Conservation (phyloP, 2,329 filamentous ascomycete genomes). For the Dryadomyces quercus-mongolicae region DNA sequence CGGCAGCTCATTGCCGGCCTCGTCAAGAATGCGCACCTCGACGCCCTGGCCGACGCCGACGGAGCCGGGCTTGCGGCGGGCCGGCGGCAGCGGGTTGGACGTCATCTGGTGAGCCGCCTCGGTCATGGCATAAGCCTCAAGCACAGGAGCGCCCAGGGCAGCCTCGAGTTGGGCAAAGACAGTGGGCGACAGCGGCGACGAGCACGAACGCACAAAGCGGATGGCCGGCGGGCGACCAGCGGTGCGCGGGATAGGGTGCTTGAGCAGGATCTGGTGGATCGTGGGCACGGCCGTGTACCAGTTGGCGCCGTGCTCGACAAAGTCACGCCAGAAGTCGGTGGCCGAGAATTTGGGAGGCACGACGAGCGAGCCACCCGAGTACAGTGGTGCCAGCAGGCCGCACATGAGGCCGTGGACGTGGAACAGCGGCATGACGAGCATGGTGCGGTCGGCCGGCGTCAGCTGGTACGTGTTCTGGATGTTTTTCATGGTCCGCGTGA, state of each 20-base stretch:
- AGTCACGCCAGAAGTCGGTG: conserved; percentile 71
- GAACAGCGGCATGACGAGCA: conserved; percentile 85
- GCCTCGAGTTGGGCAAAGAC: conserved; percentile 69
- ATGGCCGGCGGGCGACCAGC: conserved; percentile 58
- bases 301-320: conserved; percentile 60
- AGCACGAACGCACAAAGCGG: conserved; percentile 81
- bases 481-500: conserved; percentile 74
- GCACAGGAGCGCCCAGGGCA: conserved; percentile 64
- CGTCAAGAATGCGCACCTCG: conserved; percentile 65
- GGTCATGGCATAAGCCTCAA: conserved; percentile 90
- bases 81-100: conserved; percentile 58
- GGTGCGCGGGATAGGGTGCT: conserved; percentile 54
- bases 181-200: conserved; percentile 70
- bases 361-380: conserved; percentile 65
- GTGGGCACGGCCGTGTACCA: conserved; percentile 94
- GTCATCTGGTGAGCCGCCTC: conserved; percentile 83
- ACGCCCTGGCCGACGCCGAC: conserved; percentile 78
- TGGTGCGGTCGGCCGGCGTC: conserved; percentile 58
- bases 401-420: conserved; percentile 84
- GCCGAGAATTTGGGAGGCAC: conserved; percentile 73
- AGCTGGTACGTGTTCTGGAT: conserved; percentile 69
- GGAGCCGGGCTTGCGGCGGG: conserved; percentile 65
- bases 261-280: conserved; percentile 80
- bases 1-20: conserved; percentile 53
- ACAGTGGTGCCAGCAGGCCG: conserved; percentile 65